Conservation (phyloP, 208 protist genomes). For the Naegleria fowleri region DNA sequence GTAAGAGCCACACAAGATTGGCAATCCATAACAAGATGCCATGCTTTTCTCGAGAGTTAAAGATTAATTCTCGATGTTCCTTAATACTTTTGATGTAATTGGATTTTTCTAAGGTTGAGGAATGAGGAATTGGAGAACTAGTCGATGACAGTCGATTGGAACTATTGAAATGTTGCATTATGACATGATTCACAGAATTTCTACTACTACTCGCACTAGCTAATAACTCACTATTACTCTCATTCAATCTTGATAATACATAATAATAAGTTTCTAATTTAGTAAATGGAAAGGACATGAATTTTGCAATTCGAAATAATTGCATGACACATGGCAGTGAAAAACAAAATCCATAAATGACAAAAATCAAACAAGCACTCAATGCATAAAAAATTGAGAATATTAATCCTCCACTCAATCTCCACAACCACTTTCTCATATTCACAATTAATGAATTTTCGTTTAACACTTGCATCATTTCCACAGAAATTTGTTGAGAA, state of each 20-base stretch:
- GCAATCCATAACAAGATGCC: not conserved
- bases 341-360: not conserved
- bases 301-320: not conserved
- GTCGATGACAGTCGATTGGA: not conserved
- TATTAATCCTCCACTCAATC: not conserved
- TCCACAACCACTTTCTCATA: not conserved
- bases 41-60: not conserved
- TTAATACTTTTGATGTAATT: not conserved
- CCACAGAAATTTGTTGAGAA: not conserved
- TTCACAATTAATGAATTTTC: not conserved
- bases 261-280: not conserved
- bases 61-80: not conserved
- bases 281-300: not conserved
- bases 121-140: not conserved
- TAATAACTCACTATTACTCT: not conserved
- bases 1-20: not conserved
- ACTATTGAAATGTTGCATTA: too few species aligned
- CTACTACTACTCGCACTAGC: not conserved
- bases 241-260: not conserved
- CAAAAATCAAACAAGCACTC: not conserved
- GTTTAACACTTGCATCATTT: not conserved
- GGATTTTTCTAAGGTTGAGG: not conserved
- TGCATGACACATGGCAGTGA: not conserved
- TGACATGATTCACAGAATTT: not conserved
- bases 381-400: not conserved